These are phyloP conservation scores for Shiraia sp. DNA, from an alignment of 2,329 filamentous ascomycete species.

Conservation along the genomic window DNA sequence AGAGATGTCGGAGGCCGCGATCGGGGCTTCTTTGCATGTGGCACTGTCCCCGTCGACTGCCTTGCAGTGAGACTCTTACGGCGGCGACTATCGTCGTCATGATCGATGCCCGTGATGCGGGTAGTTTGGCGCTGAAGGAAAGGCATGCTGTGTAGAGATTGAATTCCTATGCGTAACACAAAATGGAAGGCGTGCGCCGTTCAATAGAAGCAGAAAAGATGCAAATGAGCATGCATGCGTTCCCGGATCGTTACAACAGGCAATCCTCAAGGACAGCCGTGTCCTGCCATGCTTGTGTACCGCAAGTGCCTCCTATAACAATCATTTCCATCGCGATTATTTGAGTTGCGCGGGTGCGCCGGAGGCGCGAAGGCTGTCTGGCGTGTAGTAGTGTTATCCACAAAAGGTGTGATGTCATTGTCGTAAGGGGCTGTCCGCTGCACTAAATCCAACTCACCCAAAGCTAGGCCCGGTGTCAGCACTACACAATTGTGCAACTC, in stretches of 20 bases:
- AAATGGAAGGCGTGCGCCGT: not conserved
- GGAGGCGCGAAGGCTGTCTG: conserved; percentile 1
- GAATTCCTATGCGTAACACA: too few relatives aligned
- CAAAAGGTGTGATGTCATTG: not conserved
- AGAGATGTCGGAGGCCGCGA: conserved; percentile 51
- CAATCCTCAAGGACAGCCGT: not conserved
- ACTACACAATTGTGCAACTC: too few relatives aligned
- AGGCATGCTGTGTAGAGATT: conserved; percentile 21
- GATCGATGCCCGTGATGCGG: conserved; percentile 30
- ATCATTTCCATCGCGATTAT: not conserved
- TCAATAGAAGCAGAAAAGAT: too few relatives aligned
- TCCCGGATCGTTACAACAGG: too few relatives aligned
- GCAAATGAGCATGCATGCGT: not conserved
- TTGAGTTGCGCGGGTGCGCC: not conserved
- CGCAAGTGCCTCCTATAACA: not conserved
- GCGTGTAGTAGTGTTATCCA: not conserved
- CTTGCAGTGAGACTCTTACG: conserved; percentile 20
- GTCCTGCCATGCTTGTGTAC: not conserved
- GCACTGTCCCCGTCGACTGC: conserved; percentile 35
- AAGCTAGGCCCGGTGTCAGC: too few relatives aligned
- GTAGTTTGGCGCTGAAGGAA: conserved; percentile 32
- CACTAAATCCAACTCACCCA: not conserved
- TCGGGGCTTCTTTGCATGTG: conserved; percentile 53
- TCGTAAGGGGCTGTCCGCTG: not conserved
- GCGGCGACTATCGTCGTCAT: conserved; percentile 18